Conservation (phyloP, 2,329 filamentous ascomycete genomes). For the Aspergillus persii region DNA sequence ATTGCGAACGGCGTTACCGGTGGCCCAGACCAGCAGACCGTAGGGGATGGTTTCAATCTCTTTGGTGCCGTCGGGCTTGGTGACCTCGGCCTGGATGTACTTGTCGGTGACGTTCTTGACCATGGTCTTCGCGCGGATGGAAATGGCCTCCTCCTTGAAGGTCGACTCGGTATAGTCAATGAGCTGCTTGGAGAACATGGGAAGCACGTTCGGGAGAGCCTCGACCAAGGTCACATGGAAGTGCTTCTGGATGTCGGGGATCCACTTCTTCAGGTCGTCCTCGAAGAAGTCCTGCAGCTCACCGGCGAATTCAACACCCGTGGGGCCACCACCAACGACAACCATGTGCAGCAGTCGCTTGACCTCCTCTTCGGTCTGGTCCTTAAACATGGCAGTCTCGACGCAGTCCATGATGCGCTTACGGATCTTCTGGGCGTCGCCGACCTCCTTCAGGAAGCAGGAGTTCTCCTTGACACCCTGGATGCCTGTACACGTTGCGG, state of each 20-base stretch:
- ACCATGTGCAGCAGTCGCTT: conserved; percentile 98
- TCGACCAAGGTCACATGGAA: conserved; percentile 98
- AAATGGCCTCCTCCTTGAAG: conserved; percentile 97
- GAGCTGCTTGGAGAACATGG: conserved; percentile 97
- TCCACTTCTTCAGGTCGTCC: conserved; percentile 95
- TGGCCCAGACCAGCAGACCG: conserved; percentile 96
- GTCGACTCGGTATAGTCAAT: conserved; percentile 99
- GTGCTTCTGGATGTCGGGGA: conserved; percentile 89
- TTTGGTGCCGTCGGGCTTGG: conserved; percentile 80
- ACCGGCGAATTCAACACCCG: conserved; percentile 96
- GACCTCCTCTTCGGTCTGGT: conserved; percentile 81
- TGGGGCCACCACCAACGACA: conserved; percentile 87
- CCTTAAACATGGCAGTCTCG: conserved; percentile 98
- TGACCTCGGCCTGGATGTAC: conserved; percentile 85
- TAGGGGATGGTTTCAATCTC: conserved; percentile 79
- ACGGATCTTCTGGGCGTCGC: conserved; percentile 91
- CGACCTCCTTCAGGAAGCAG: conserved; percentile 98
- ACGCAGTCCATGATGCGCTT: conserved; percentile 99
- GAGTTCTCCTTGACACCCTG: conserved; percentile 92
- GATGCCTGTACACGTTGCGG: conserved; percentile 55
- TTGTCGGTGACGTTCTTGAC: conserved; percentile 96
- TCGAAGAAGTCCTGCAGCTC: conserved; percentile 99
- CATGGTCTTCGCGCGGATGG: conserved; percentile 97
- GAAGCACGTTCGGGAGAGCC: conserved; percentile 88
- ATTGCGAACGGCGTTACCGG: conserved; percentile 88